Conservation (phyloP, 148 eudicot species). For the Amaranthus palmeri region DNA sequence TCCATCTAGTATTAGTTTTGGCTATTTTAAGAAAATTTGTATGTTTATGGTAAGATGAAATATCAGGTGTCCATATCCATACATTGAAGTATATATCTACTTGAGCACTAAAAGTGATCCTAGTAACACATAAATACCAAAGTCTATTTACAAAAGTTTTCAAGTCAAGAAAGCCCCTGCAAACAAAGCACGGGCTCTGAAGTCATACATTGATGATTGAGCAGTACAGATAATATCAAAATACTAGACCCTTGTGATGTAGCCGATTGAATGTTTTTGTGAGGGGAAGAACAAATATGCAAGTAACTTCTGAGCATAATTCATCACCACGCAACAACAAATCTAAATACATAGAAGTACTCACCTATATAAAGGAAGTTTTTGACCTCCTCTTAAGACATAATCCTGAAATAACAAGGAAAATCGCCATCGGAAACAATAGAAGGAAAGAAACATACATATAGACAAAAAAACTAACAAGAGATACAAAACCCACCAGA, state of each 20-base stretch:
- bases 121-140: background rate
- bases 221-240: background rate
- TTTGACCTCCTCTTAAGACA: conserved; percentile 78
- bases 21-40: background rate
- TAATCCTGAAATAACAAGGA: conserved; percentile 50
- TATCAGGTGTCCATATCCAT: background rate
- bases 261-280: background rate
- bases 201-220: background rate
- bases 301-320: background rate
- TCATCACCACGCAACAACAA: background rate
- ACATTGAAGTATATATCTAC: background rate
- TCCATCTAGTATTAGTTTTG: background rate
- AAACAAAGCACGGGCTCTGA: background rate
- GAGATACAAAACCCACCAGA: background rate
- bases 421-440: conserved; percentile 22
- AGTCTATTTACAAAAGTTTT: background rate
- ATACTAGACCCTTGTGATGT: background rate
- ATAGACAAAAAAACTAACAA: background rate
- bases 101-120: background rate
- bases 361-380: conserved; percentile 85
- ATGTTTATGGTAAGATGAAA: background rate
- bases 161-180: background rate
- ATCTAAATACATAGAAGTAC: background rate
- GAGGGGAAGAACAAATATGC: background rate
- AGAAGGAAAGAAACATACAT: background rate